These are phyloP conservation scores for Furcasterigmium sp. DNA, from an alignment of 2,329 filamentous ascomycete genomes.

Conservation along the genomic window DNA sequence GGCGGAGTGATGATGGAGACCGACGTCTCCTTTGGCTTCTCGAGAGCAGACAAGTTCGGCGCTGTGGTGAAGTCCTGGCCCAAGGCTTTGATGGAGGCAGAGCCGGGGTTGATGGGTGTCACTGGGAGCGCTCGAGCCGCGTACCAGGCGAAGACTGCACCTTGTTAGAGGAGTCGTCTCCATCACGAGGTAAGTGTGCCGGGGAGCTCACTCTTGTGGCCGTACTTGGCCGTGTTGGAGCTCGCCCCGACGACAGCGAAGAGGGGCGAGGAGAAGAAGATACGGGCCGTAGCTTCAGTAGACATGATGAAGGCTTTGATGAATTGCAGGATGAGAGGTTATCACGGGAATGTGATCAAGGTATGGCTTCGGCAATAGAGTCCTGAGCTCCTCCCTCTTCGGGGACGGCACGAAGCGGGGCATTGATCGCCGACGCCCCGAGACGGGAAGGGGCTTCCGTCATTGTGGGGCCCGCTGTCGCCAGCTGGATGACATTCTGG, in stretches of 20 bases:
- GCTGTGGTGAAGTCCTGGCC: conserved; percentile 56
- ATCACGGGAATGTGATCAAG: neutral
- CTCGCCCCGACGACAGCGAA: conserved; percentile 91
- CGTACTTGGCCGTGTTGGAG: conserved; percentile 78
- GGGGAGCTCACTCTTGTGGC: conserved; percentile 80
- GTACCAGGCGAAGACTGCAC: conserved; percentile 85
- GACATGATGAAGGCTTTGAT: conserved; percentile 35
- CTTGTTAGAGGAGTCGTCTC: too few relatives aligned
- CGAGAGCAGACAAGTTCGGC: conserved; percentile 59
- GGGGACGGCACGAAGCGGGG: neutral
- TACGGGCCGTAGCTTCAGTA: conserved; percentile 66
- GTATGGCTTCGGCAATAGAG: too few relatives aligned
- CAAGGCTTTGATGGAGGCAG: conserved; percentile 50
- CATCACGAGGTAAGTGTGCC: conserved; percentile 9
- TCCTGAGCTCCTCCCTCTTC: neutral
- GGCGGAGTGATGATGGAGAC: conserved; percentile 88
- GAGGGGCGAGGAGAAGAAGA: conserved; percentile 73
- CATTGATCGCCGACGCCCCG: neutral
- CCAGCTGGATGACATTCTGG: neutral
- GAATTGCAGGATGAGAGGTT: neutral
- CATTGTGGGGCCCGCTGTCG: neutral
- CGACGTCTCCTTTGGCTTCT: conserved; percentile 63
- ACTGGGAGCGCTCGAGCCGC: conserved; percentile 68
- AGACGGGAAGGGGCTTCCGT: neutral
- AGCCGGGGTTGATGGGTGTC: conserved; percentile 76